Evolutionary conservation across 495 filamentous ascomycete genomes (phyloP).

Genomic region (Penicillium canariense): DNA sequence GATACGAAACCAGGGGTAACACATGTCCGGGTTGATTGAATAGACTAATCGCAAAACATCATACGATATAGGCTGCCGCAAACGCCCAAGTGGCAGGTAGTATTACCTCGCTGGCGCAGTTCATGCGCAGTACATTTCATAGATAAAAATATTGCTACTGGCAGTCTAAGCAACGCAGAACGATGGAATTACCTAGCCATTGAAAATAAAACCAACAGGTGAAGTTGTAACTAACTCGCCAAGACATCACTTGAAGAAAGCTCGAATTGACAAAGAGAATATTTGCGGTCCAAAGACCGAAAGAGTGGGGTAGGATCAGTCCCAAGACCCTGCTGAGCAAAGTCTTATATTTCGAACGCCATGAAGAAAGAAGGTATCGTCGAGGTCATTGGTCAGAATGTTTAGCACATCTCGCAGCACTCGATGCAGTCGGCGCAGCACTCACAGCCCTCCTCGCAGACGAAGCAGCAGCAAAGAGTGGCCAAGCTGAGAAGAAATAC

Average conservation of each 20-base stretch:
- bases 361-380: slow-evolving; percentile 22
- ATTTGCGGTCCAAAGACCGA: slow-evolving; percentile 6
- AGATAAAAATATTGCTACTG: neutral
- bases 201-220: neutral
- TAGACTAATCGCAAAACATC: too few relatives aligned
- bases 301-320: slow-evolving; percentile 10
- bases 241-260: neutral
- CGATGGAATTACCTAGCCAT: neutral
- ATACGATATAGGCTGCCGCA: too few relatives aligned
- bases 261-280: neutral
- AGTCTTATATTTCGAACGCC: slow-evolving; percentile 22
- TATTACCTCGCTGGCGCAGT: too few relatives aligned
- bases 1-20: too few relatives aligned
- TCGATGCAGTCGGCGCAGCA: slow-evolving; percentile 72
- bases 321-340: slow-evolving; percentile 5
- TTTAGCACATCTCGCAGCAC: slow-evolving; percentile 58
- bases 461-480: slow-evolving; percentile 72
- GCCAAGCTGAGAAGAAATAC: slow-evolving; percentile 49
- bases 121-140: neutral
- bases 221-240: neutral
- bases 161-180: neutral
- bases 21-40: too few relatives aligned
- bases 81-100: too few relatives aligned
- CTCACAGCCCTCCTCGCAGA: slow-evolving; percentile 75
- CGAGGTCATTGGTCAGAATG: slow-evolving; percentile 11